phyloP scores from a whole-genome alignment of 2,329 filamentous ascomycete genomes.

The Colletotrichum neosansevieriae region DNA sequence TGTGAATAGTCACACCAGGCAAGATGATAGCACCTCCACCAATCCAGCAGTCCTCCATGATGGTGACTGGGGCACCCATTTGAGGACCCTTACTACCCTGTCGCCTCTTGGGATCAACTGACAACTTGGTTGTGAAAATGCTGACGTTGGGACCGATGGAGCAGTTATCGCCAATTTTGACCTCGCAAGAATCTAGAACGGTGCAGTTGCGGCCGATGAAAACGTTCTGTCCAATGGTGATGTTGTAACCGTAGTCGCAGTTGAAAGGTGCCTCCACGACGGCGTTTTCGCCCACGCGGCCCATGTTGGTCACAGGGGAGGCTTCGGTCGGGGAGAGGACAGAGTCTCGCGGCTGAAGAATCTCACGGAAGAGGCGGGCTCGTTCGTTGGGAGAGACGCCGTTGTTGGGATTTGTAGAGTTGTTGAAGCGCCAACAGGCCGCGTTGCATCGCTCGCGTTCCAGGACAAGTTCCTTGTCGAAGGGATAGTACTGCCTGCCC shows the following conservation, averaged over 20 bases:
- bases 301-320: constrained; percentile 65
- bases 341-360: constrained; percentile 73
- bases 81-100: constrained; percentile 80
- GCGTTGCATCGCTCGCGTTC: constrained; percentile 88
- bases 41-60: constrained; percentile 89
- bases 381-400: constrained; percentile 78
- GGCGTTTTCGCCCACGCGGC: constrained; percentile 78
- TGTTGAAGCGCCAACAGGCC: constrained; percentile 89
- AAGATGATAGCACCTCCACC: constrained; percentile 82
- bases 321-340: constrained; percentile 68
- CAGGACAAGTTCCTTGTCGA: constrained; percentile 79
- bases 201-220: constrained; percentile 86
- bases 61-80: constrained; percentile 77
- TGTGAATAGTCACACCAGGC: constrained; percentile 83
- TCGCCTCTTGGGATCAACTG: constrained; percentile 78
- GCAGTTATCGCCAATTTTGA: constrained; percentile 83
- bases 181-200: constrained; percentile 86
- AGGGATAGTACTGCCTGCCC: constrained; percentile 83
- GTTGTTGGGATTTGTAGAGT: constrained; percentile 79
- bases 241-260: constrained; percentile 97
- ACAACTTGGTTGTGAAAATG: constrained; percentile 81
- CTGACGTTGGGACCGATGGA: constrained; percentile 88
- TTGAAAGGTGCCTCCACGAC: constrained; percentile 89
- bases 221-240: constrained; percentile 87
- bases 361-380: constrained; percentile 76